Base-by-base conservation (phyloP, 306 rosid species). In the Carpinus fangiana region DNA sequence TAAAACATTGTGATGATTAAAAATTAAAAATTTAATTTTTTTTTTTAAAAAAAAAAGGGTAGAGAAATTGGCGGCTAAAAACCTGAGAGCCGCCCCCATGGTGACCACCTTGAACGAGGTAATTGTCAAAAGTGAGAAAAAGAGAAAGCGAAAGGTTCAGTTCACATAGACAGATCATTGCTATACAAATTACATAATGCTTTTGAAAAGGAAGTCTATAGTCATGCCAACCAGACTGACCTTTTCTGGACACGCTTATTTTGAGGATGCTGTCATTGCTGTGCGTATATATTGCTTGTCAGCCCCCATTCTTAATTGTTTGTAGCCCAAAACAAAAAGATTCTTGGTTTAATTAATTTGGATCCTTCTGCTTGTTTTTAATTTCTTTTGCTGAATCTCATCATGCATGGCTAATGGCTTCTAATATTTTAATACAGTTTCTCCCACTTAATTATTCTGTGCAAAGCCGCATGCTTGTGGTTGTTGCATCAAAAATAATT, bases 131-230 rank as follows among this genome's bases (percentile, higher is more conserved):
- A 26, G 52, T 12, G 1, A 21, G 46, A 26, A 38, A 69, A 56
- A 14, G 47, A 67, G 13, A 20, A 11, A 48, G 67, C 78, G 84
- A 83, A 86, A 86, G 80, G 92, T 91, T 80, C 97, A 91, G 69
- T 91, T 89, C 90, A 89, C 76, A 21, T 88, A 76, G 93, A 78
- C 93, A 67, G 4, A 17, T 23, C 26, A 23, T 18, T 41, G 28
- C 3, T 18, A 2, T 18, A 23, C 26, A 23, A 23, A 23, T 23
- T 23, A 5, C 50, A n/a, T n/a, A 9, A 9, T 1, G 21, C 11
- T 41, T n/a, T 14, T 48, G 73, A 76, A 82, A 85, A 66, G 78
- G 38, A 67, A 41, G 79, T 23, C 26, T 0, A 0, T 23, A 23
- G 26, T 75, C 78, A 65, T 57, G 12, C 86, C 74, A 67, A 41